A percentile compares a stretch with the other conserved stretches of the same genome.
These are phyloP conservation scores for Nakazawaea sp. DNA, from an alignment of 805 yeast genomes.

Conservation along the genomic window DNA sequence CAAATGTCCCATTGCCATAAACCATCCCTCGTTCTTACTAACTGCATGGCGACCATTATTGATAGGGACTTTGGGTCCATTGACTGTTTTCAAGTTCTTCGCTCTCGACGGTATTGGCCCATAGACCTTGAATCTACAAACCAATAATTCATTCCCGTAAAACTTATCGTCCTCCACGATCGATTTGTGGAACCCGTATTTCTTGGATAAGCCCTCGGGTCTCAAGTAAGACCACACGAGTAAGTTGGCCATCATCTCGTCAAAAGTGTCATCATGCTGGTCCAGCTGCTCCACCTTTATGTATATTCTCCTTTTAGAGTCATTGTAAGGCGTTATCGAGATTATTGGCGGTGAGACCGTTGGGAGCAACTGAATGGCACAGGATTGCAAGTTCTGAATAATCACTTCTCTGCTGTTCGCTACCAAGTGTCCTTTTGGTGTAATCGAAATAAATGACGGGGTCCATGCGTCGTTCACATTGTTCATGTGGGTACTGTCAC, in stretches of 20 bases:
- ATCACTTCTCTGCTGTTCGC: constrained; percentile 16
- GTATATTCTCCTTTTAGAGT: constrained; percentile 22
- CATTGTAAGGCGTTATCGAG: constrained; percentile 32
- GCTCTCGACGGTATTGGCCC: constrained; percentile 47
- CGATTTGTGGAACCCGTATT: constrained; percentile 36
- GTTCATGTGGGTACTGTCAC: constrained; percentile 9
- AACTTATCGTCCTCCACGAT: constrained; percentile 17
- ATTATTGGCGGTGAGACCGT: constrained; percentile 28
- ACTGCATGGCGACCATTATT: constrained; percentile 1
- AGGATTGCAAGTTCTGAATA: constrained; percentile 21
- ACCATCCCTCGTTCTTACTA: constrained; percentile 53
- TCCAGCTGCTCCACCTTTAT: constrained; percentile 27
- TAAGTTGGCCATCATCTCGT: constrained; percentile 31
- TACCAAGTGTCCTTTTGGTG: constrained; percentile 19
- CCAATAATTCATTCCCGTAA: constrained; percentile 34
- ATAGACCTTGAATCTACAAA: constrained; percentile 58
- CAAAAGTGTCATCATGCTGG: constrained; percentile 18
- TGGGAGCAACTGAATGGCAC: constrained; percentile 16
- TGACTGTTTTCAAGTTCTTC: constrained; percentile 25
- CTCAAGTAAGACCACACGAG: constrained; percentile 44
- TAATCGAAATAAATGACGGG: constrained; percentile 17
- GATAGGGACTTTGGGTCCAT: constrained; percentile 16
- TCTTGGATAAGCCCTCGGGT: constrained; percentile 38
- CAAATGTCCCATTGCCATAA: constrained; percentile 62
- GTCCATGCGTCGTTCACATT: constrained; percentile 15